A percentile compares a stretch with the other conserved stretches of the same genome.
Evolutionary conservation across 78 protist species (phyloP).

Genomic region (Anaeramoeba flamelloides): DNA sequence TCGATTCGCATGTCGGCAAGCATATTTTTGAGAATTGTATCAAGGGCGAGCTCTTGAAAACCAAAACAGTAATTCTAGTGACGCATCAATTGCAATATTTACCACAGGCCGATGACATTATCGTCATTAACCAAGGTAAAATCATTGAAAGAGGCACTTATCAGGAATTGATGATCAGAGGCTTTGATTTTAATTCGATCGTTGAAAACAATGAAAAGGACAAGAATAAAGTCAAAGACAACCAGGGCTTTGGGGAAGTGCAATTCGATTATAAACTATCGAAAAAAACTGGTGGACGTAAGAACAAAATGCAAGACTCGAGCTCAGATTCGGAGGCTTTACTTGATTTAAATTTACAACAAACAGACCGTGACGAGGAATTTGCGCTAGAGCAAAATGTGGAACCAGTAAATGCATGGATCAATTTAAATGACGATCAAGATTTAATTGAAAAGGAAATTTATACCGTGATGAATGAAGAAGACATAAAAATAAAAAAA

Average conservation of each 20-base stretch:
- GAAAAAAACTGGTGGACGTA: no score
- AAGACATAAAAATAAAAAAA: no score
- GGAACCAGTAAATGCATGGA: no score
- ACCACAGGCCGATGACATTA: background rate
- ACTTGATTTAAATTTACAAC: no score
- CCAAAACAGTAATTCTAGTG: conserved; percentile 5
- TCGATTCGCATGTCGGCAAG: conserved; percentile 6
- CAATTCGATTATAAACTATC: no score
- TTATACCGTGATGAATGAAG: no score
- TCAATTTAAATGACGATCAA: no score
- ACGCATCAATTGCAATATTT: conserved; percentile 4
- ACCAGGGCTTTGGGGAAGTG: background rate
- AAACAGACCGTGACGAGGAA: no score
- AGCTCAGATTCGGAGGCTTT: no score
- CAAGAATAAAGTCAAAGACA: background rate
- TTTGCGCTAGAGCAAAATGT: no score
- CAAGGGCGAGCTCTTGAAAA: background rate
- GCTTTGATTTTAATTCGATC: background rate
- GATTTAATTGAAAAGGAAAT: no score
- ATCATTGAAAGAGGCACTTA: background rate
- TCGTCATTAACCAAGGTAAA: background rate
- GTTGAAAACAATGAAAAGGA: background rate
- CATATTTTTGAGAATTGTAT: background rate
- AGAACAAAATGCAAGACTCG: no score
- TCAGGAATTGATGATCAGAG: background rate